phyloP scores from a whole-genome alignment of 176 grass and related monocot species.

The Avena eriantha region DNA sequence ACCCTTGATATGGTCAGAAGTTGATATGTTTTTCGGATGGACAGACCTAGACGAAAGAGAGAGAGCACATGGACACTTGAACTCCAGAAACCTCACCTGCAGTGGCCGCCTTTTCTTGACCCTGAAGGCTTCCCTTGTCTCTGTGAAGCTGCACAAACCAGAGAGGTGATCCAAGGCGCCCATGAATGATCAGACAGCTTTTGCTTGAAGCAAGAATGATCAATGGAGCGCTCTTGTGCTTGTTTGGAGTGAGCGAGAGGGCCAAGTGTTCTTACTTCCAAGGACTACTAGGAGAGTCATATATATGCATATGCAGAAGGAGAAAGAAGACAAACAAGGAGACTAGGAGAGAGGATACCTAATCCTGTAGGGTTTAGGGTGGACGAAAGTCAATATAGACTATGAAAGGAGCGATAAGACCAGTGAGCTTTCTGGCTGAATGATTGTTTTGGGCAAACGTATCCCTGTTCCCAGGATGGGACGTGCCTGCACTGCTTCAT shows the following conservation, averaged over 20 bases:
- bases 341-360: background rate
- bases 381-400: constrained; percentile 2
- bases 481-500: constrained; percentile 21
- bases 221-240: background rate
- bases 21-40: background rate
- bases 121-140: constrained; percentile 70
- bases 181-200: constrained; percentile 44
- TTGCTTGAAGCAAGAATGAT: background rate
- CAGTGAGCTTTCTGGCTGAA: constrained; percentile 33
- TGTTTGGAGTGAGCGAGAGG: background rate
- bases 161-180: constrained; percentile 72
- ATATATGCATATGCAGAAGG: background rate
- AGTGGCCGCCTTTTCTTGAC: constrained; percentile 70
- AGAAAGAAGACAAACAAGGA: background rate
- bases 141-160: constrained; percentile 59
- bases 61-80: background rate
- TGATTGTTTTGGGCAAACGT: constrained; percentile 11
- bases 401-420: constrained; percentile 1
- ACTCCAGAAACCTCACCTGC: constrained; percentile 56
- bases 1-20: background rate
- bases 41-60: background rate
- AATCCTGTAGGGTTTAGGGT: constrained; percentile 40
- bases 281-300: background rate
- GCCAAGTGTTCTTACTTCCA: background rate
- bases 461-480: constrained; percentile 36